Percentiles rank a stretch among this genome's conserved stretches.
These are phyloP conservation scores for Parmelia sp. DNA, from an alignment of 495 filamentous ascomycete species.

Conservation along the genomic window DNA sequence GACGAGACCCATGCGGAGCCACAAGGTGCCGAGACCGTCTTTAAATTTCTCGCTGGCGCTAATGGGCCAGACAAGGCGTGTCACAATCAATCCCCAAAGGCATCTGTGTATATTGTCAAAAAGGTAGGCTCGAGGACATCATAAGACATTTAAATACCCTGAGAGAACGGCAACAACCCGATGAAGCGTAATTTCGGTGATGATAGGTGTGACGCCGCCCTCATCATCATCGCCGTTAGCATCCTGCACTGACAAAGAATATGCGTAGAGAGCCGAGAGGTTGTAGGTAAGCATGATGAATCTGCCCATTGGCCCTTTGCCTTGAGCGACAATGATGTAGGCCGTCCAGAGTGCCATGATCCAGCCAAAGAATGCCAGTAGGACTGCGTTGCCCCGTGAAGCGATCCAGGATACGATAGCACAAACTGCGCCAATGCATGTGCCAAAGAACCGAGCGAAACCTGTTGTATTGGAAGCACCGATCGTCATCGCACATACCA, in stretches of 20 bases:
- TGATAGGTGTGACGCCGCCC: constrained; percentile 76
- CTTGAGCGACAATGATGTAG: constrained; percentile 77
- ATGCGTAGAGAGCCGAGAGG: constrained; percentile 90
- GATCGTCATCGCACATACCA: constrained; percentile 96
- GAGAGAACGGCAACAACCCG: constrained; percentile 80
- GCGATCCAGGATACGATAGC: constrained; percentile 72
- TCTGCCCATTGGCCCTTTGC: constrained; percentile 83
- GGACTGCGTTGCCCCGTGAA: constrained; percentile 62
- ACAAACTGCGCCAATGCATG: constrained; percentile 69
- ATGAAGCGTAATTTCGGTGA: constrained; percentile 84
- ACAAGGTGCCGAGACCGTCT: constrained; percentile 75
- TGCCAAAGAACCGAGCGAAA: constrained; percentile 79
- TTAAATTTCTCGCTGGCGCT: constrained; percentile 80
- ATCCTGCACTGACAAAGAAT: constrained; percentile 73
- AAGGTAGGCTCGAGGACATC: not conserved
- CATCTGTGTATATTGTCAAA: constrained; percentile 35
- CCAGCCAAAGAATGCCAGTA: constrained; percentile 72
- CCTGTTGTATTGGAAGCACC: constrained; percentile 92
- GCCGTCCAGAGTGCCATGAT: constrained; percentile 74
- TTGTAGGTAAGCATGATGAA: constrained; percentile 96
- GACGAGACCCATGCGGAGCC: constrained; percentile 89
- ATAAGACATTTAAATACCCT: constrained; percentile 42
- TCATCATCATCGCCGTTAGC: constrained; percentile 67
- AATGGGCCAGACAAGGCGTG: constrained; percentile 86
- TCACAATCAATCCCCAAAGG: constrained; percentile 88